Evolutionary conservation across 257 asterid species (phyloP), one percentile per base, ranked within the genome.

Genomic region (Nemophila menziesii): DNA sequence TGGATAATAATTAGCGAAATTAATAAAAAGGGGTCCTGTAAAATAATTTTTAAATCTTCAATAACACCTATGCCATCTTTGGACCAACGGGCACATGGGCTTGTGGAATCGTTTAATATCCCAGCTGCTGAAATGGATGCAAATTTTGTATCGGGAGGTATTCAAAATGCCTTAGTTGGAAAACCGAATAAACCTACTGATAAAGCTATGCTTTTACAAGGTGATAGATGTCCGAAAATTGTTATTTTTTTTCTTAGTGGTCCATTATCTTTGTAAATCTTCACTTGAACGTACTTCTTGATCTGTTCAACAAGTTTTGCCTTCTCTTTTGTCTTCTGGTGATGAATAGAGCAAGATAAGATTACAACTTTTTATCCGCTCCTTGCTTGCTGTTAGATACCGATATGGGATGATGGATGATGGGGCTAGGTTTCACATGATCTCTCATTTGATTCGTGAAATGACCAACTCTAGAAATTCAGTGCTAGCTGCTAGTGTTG

Each of bases 51-150:
- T 26, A 71, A 77, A 65, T 69, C 92, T 62, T 73, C 95, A 48
- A 71, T 87, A 44, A 38, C 73, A 51, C 46, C 65, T 43, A 56
- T 54, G 37, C 93, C 97, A 59, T 69, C 97, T 14, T 67, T 87
- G 46, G 56, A 93, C 58, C 95, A 87, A 71, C 75, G 97, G 65
- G 97, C 97, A 55, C 97, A 92, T 67, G 95, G 89, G 20, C 64
- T 87, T 81, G 97, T 87, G 50, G 97, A 87, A 52, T 87, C 97
- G 5, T 64, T 87, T 44, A 87, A 83, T 68, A 83, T 83, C 51
- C 97, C 97, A 55, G 92, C 97, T 38, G 92, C 97, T 33, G 97
- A 87, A 68, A 75, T 87, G 95, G 97, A 95, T 52, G 95, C 97
- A 24, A 93, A 61, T 44, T n/a, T n/a, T n/a, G n/a, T n/a, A n/a